Evolutionary conservation across 148 eudicot genomes (phyloP), one percentile per base, ranked within the genome.

Genomic region (Beta vulgaris): DNA sequence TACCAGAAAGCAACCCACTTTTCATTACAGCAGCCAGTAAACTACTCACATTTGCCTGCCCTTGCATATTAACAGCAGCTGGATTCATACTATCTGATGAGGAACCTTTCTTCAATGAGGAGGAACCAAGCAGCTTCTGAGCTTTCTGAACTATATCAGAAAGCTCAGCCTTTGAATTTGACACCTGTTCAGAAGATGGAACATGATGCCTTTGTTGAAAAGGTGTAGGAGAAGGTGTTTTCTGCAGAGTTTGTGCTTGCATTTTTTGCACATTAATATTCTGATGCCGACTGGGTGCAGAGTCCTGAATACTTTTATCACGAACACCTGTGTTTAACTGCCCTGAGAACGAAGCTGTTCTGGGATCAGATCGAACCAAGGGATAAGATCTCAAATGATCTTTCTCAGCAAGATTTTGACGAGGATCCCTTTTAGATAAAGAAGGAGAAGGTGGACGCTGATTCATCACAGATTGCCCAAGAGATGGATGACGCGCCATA

Each of bases 1-100:
- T 76, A 65, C 77, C 71, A 36, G 83, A 53, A 46, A 85, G 78
- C 39, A 80, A 78, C 71, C 89, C 91, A 75, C 87, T 88, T 69
- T 87, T 84, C 79, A 80, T 69, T 28, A 86, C 86, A 77, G 96
- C 90, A 79, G 89, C 86, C 80, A 89, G 81, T 81, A 86, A 81
- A 75, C 73, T 83, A 72, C 87, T 85, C 55, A 88, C 79, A 55
- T 79, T 82, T 7, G 86, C 55, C 75, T 85, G 89, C 62, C 73
- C 91, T 40, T 72, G 42, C 19, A 75, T 65, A 69, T 82, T 85
- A 69, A 81, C 77, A 76, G 74, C 62, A 69, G 76, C 76, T 62
- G 75, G 73, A 84, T 73, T 85, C 59, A 82, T 66, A 67, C 60
- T 79, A 69, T 79, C 89, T 23, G 76, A 78, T 51, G 80, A 83